Evolutionary conservation across 192 early-diverging fungal species (phyloP).

Genomic region (Rhizophagus prolifer): DNA sequence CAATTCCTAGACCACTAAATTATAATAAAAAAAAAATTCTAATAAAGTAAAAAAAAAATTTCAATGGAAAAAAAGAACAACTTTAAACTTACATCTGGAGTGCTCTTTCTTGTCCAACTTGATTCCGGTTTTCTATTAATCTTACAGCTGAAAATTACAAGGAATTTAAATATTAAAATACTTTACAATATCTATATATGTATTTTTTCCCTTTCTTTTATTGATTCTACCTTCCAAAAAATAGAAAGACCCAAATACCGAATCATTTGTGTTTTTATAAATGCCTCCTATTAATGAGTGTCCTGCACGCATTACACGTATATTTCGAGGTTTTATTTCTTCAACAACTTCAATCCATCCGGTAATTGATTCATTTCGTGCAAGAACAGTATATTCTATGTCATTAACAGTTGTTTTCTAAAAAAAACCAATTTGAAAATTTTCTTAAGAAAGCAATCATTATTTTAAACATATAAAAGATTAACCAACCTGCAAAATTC

Average conservation of each 20-base stretch:
- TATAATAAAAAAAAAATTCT: not conserved
- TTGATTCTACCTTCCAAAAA: conserved; percentile 66
- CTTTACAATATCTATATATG: not conserved
- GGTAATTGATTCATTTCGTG: conserved; percentile 74
- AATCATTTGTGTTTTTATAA: conserved; percentile 64
- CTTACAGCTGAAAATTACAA: conserved; percentile 15
- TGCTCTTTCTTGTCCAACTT: conserved; percentile 41
- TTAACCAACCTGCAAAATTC: conserved; percentile 41
- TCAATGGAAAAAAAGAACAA: not conserved
- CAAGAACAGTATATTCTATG: conserved; percentile 51
- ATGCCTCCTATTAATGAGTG: conserved; percentile 88
- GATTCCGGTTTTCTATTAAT: not conserved
- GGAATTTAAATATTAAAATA: not conserved
- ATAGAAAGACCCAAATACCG: conserved; percentile 82
- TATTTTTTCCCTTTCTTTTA: not conserved
- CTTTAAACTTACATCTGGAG: conserved; percentile 39
- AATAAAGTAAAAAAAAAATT: not conserved
- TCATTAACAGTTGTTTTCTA: conserved; percentile 22
- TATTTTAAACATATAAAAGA: not conserved
- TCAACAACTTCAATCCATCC: conserved; percentile 73
- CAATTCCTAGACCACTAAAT: conserved; percentile 75
- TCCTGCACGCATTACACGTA: conserved; percentile 79
- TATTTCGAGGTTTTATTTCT: conserved; percentile 48
- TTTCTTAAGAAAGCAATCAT: not conserved
- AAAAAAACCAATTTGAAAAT: conserved; percentile 27